Base-by-base conservation (phyloP, 1,139 yeast genomes). In the Pichia sp. region DNA sequence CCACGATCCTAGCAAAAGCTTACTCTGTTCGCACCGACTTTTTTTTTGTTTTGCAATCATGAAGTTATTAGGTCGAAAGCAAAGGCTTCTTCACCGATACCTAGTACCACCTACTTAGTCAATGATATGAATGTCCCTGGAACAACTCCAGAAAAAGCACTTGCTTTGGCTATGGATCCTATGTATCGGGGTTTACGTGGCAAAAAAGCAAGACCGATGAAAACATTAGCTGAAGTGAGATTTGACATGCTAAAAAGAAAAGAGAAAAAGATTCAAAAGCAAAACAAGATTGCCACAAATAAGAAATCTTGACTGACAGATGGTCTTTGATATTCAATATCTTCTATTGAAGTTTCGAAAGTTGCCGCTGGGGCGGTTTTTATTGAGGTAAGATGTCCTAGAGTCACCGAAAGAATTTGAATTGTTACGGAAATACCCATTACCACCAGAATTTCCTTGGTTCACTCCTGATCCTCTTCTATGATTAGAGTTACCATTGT, bases 81-180 rank as follows among this genome's bases (percentile, higher is more conserved):
- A n/a, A n/a, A n/a, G n/a, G n/a, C n/a, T n/a, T n/a, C n/a, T n/a
- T n/a, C n/a, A n/a, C n/a, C n/a, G n/a, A n/a, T n/a, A n/a, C n/a
- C n/a, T n/a, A n/a, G n/a, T n/a, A n/a, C n/a, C n/a, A n/a, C n/a
- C n/a, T n/a, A n/a, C n/a, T n/a, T n/a, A n/a, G n/a, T n/a, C n/a
- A n/a, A n/a, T n/a, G n/a, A 4, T 9, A 36, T 38, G 41, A 23
- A 24, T 14, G 12, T 28, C 7, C 25, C 34, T 18, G 23, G 31
- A 4, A 20, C 21, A 6, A 35, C 42, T 5, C 25, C 38, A 8
- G 49, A 46, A 15, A 28, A 28, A 11, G 35, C 36, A 24, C 19
- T 46, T 3, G 49, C 45, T 8, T 19, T 37, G 18, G 47, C 47
- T n/a, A 31, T 46, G 31, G 36, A 39, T 15, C 49, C 49, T 9